Evolutionary conservation across 164 flowering plant species (phyloP), one percentile per base, ranked within the genome.

Genomic region (Hamamelis virginiana): DNA sequence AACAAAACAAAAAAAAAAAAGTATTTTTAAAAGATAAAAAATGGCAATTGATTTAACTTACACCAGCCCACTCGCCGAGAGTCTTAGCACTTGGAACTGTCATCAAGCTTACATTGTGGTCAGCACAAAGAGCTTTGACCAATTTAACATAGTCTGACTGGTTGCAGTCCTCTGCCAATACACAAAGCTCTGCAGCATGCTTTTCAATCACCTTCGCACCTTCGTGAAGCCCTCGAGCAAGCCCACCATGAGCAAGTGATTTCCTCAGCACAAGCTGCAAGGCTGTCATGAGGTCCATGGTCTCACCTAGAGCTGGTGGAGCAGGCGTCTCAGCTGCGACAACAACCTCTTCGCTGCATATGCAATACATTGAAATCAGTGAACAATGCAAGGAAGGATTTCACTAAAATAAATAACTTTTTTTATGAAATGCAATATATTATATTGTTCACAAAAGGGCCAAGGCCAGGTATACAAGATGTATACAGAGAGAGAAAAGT

Each of bases 51-150:
- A 22, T 1, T 64, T 14, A 14, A 80, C 92, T 86, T 80, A 88
- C 95, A 11, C 92, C 95, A 73, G 89, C 83, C 97, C 95, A 92
- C 68, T 92, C 92, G 52, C 94, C 94, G 45, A 90, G 89, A 64
- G 92, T 87, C 68, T 90, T 90, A 9, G 91, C 89, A 84, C 85
- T 86, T 0, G 96, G 92, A 61, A 88, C 89, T 9, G 91, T 75
- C 5, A 92, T 74, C 78, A 92, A 72, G 79, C 74, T 78, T 0
- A 90, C 92, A 58, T 83, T 85, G 69, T 89, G 85, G 65, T 89
- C 96, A 58, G 87, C 87, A 74, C 97, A 90, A 21, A 91, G 87
- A 0, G 90, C 92, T 69, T 80, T 86, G 11, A 89, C 91, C 60
- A 92, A 72, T 71, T 92, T 92, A 59, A 86, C 81, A 72, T 86